These are phyloP conservation scores for Drosera capensis DNA, from an alignment of 148 eudicot genomes.

Conservation along the genomic window DNA sequence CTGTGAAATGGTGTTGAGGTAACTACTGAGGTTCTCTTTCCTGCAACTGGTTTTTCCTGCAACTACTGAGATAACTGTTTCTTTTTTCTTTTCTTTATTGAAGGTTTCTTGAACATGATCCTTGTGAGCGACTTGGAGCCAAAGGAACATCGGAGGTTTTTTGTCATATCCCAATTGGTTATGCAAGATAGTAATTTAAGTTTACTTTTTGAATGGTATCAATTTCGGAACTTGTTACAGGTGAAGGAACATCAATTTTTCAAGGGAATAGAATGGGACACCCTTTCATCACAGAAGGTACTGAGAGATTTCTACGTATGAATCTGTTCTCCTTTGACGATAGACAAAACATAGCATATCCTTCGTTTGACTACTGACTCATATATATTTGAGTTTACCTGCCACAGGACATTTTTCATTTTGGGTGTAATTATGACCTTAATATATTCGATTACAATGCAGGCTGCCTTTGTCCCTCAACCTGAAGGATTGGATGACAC, in stretches of 20 bases:
- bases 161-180: not conserved
- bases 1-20: too few species aligned
- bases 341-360: too few species aligned
- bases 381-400: not conserved
- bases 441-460: not conserved
- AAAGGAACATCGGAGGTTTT: conserved; percentile 51
- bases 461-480: conserved; percentile 66
- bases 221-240: conserved; percentile 13
- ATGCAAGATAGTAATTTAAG: not conserved
- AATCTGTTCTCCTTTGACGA: not conserved
- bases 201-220: not conserved
- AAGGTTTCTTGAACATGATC: conserved; percentile 47
- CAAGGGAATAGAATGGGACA: conserved; percentile 52
- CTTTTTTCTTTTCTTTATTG: not conserved
- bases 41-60: not conserved
- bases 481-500: conserved; percentile 51
- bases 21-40: not conserved
- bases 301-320: conserved; percentile 1
- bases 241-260: conserved; percentile 53
- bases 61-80: not conserved
- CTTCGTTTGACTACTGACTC: not conserved
- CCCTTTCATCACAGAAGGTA: conserved; percentile 47
- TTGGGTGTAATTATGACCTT: not conserved
- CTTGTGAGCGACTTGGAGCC: conserved; percentile 46
- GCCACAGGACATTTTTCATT: not conserved